These are phyloP conservation scores for Schoenoplectus tabernaemontani DNA, from an alignment of 202 grass and related monocot species.

Conservation along the genomic window DNA sequence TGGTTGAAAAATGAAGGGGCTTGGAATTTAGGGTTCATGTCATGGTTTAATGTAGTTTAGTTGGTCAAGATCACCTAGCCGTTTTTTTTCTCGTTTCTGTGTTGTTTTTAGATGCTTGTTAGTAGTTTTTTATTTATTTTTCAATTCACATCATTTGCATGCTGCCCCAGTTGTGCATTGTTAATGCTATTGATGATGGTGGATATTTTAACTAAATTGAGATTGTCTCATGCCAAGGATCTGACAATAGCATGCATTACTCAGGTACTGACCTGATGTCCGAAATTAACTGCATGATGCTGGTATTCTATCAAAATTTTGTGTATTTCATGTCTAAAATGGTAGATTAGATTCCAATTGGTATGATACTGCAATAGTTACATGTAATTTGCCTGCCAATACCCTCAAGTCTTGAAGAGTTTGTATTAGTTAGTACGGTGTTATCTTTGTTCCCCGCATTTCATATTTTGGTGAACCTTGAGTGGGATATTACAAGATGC, in stretches of 20 bases:
- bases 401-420: too few relatives aligned
- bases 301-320: background rate
- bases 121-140: background rate
- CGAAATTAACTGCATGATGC: background rate
- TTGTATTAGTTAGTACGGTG: background rate
- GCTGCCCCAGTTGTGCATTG: background rate
- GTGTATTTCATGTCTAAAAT: background rate
- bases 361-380: background rate
- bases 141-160: background rate
- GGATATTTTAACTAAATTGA: background rate
- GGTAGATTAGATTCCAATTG: background rate
- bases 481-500: background rate
- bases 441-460: background rate
- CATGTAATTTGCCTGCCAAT: background rate
- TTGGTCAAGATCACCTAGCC: background rate
- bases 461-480: background rate
- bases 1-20: conserved; percentile 10
- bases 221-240: background rate
- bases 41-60: conserved; percentile 4
- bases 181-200: background rate
- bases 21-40: conserved; percentile 2
- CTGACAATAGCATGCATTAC: background rate
- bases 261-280: background rate
- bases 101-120: background rate
- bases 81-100: background rate